Percentiles rank a stretch among this genome's conserved stretches.
Evolutionary conservation across 2,329 filamentous ascomycete genomes (phyloP).

Genomic region (Emergomyces pasteurianus): DNA sequence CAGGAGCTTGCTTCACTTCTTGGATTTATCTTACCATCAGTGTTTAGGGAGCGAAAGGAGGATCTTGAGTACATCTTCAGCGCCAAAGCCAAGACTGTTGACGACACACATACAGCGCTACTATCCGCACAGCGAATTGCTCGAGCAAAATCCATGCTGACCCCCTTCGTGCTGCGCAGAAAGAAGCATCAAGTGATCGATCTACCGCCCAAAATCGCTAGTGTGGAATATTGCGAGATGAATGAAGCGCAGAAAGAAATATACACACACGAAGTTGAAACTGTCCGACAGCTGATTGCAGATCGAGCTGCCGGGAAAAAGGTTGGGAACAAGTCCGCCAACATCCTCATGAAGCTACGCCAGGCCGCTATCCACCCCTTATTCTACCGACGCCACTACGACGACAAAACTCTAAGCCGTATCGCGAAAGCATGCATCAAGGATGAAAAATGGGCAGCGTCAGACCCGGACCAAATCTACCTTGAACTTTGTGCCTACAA

Average conservation of each 20-base stretch:
- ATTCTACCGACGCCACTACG: constrained; percentile 71
- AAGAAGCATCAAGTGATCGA: constrained; percentile 90
- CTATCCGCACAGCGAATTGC: constrained; percentile 78
- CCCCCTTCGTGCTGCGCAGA: constrained; percentile 85
- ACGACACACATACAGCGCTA: constrained; percentile 61
- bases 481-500: constrained; percentile 44
- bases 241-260: constrained; percentile 58
- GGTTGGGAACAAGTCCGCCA: constrained; percentile 42
- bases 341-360: constrained; percentile 79
- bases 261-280: constrained; percentile 58
- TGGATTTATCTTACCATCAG: constrained; percentile 79
- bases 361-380: constrained; percentile 88
- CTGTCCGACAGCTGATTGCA: constrained; percentile 48
- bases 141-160: constrained; percentile 80
- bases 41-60: constrained; percentile 67
- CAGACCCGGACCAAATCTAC: constrained; percentile 41
- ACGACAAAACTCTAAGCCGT: constrained; percentile 58
- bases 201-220: constrained; percentile 66
- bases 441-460: constrained; percentile 45
- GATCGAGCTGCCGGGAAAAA: constrained; percentile 46
- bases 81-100: constrained; percentile 73
- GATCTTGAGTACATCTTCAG: constrained; percentile 81
- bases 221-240: constrained; percentile 72
- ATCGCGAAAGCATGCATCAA: constrained; percentile 69
- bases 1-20: constrained; percentile 83